Base-by-base conservation (phyloP, 176 grass and related monocot genomes). In the Aegilops longissima region DNA sequence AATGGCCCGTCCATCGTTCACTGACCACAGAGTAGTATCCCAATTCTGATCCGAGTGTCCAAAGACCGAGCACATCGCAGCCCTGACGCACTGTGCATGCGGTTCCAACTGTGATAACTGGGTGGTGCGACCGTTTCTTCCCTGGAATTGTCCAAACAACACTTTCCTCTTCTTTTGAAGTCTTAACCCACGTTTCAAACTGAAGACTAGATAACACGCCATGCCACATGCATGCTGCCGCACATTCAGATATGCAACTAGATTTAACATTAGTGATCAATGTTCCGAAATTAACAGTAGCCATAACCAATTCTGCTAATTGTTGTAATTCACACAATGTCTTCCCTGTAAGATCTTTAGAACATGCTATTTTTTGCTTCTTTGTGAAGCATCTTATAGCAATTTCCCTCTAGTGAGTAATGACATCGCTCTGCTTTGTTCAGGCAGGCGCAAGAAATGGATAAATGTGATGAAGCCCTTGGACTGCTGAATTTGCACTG, bases 401-500 rank as follows among this genome's bases (percentile, higher is more conserved):
- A 47, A 1, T 66, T 61, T 29, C 11, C 27, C 18, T 80, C 76
- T 76, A 47, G 70, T 18, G 79, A 85, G 12, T 30, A 13, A 29
- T 66, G 63, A 30, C n/a, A 16, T 81, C 78, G 80, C 38, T 73
- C 80, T 64, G 49, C 58, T 83, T 87, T 86, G 77, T 93, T 82
- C 20, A 88, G 85, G 80, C 51, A 31, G 80, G 85, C 89, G 7
- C 88, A 83, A 81, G 73, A 77, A 68, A 84, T 85, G 80, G 85
- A 76, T 8, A 83, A 56, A 34, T 88, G 88, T 62, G 82, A 68
- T 73, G 35, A 91, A 35, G 56, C 82, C 83, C 82, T 88, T 70
- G 87, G 79, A 83, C 36, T 87, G 83, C 89, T 93, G 80, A 86
- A 94, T 85, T 67, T 76, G 76, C 69, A 18, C 34, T 52, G 70